Percentiles rank a stretch among this genome's conserved stretches.
phyloP scores from a whole-genome alignment of 2,329 filamentous ascomycete species.

The Ceratocystiopsis minuta region DNA sequence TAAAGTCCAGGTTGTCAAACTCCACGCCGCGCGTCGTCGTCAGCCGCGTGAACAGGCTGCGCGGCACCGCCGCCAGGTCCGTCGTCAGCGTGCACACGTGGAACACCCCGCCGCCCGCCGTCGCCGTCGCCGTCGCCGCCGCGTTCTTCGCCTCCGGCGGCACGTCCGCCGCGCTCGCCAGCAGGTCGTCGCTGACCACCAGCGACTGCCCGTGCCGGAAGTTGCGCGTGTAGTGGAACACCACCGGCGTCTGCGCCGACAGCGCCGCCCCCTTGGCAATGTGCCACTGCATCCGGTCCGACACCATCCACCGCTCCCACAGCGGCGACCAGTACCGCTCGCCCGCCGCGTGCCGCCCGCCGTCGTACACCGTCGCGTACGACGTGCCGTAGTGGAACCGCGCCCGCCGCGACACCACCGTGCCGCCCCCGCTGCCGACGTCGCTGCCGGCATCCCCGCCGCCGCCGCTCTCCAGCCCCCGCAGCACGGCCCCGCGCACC shows the following conservation, averaged over 20 bases:
- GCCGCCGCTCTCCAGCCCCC: constrained; percentile 39
- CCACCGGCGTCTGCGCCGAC: constrained; percentile 55
- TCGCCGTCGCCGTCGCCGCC: constrained; percentile 10
- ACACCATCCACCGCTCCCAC: constrained; percentile 73
- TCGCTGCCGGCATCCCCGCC: too few relatives aligned
- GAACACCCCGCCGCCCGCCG: constrained; percentile 27
- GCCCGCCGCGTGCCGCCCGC: constrained; percentile 51
- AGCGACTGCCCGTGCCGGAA: constrained; percentile 64
- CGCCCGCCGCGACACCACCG: constrained; percentile 58
- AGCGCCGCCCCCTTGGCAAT: constrained; percentile 64
- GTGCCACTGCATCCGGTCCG: constrained; percentile 72
- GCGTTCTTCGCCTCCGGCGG: constrained; percentile 40
- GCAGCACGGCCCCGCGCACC: constrained; percentile 56
- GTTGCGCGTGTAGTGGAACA: constrained; percentile 74
- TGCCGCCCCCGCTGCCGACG: constrained; percentile 32
- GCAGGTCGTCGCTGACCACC: constrained; percentile 62
- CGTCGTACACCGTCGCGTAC: constrained; percentile 67
- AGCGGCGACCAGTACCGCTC: constrained; percentile 66
- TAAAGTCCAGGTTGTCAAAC: constrained; percentile 69
- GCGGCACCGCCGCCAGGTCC: constrained; percentile 57
- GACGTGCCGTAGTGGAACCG: constrained; percentile 66
- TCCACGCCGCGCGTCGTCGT: constrained; percentile 65
- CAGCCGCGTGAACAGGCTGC: constrained; percentile 53
- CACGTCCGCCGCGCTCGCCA: constrained; percentile 53
- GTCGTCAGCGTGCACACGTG: constrained; percentile 70